Base-by-base conservation (phyloP, 2,329 filamentous ascomycete genomes). In the Mycosphaerella sp. region DNA sequence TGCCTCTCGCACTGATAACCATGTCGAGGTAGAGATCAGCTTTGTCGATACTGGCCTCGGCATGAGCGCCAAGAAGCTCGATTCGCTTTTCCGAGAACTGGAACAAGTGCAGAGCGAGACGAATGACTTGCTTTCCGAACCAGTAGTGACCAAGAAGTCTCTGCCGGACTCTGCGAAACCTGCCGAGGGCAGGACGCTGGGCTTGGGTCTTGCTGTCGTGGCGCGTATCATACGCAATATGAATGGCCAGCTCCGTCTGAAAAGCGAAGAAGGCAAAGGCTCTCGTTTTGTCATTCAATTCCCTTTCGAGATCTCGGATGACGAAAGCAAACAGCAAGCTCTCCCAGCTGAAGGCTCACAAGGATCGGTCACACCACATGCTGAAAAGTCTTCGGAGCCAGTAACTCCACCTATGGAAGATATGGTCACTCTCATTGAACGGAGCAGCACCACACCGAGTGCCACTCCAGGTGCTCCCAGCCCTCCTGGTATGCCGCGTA, bases 171-270 rank as follows among this genome's bases (percentile, higher is more conserved):
- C 67, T 2, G 39, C 50, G 2, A 68, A 69, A 30, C 57, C 62
- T 4, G 39, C 66, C 1, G 65, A 63, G 51, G 45, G 58, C 14
- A 70, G 73, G 8, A 82, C 82, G 0, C 70, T 95, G 1, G 90
- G 90, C 0, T 77, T 95, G 8, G 90, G 89, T 0, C 75, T 95
- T n/a, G 89, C 89, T 0, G 77, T 94, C 10, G 89, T 95, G n/a
- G 86, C 87, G 13, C 81, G 89, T 34, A 87, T 89, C 32, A 77
- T 95, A 28, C 80, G 84, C n/a, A 95, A 89, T 63, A 93, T 95
- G 87, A 85, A 91, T 52, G 90, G 89, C 0, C 89, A 95, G 62
- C 69, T 95, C 27, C 81, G 88, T 1, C 71, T 95, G 1, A 91
- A 89, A 62, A 95, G 89, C 0, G 87, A 93, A 62, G 79, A 86